Percentiles rank a stretch among this genome's conserved stretches.
These are phyloP conservation scores for Coemansia furcata DNA, from an alignment of 192 early-diverging fungal species.

Conservation along the genomic window DNA sequence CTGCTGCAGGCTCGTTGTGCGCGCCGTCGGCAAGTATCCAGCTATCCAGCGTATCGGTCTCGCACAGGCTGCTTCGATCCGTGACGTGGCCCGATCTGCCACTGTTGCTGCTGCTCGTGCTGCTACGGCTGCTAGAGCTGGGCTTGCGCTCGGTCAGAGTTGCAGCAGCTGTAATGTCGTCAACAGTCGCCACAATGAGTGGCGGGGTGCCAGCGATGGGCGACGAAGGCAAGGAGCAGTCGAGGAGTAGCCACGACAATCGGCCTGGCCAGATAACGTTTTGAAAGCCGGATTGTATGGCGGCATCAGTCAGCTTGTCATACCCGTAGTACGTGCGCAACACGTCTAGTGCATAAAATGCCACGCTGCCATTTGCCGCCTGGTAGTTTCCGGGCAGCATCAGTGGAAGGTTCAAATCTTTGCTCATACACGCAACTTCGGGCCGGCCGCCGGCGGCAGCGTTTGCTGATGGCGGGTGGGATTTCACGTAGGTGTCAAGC, in stretches of 20 bases:
- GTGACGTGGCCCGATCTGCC: not conserved
- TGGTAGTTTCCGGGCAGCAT: slow-evolving; percentile 71
- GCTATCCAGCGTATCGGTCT: slow-evolving; percentile 20
- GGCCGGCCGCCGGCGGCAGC: not conserved
- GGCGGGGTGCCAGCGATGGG: not conserved
- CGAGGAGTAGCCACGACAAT: slow-evolving; percentile 63
- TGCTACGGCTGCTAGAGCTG: not conserved
- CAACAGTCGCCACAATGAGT: not conserved
- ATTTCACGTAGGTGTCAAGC: slow-evolving; percentile 21
- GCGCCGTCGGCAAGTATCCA: slow-evolving; percentile 85
- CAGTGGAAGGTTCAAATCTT: slow-evolving; percentile 58
- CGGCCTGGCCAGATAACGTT: slow-evolving; percentile 80
- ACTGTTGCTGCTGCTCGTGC: slow-evolving; percentile 3
- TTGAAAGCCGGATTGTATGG: slow-evolving; percentile 63
- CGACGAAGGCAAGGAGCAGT: not conserved
- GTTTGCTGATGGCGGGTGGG: not conserved
- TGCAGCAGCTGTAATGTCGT: not conserved
- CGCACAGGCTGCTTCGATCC: not conserved
- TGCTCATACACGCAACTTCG: not conserved
- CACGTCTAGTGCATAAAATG: slow-evolving; percentile 59
- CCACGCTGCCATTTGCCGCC: slow-evolving; percentile 74
- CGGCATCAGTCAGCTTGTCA: slow-evolving; percentile 48
- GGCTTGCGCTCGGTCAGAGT: not conserved
- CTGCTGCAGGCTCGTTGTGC: slow-evolving; percentile 78
- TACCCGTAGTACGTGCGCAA: slow-evolving; percentile 50